Evolutionary conservation across 139 green algal species (phyloP).

Genomic region (Chlamydomonas schloesseri): DNA sequence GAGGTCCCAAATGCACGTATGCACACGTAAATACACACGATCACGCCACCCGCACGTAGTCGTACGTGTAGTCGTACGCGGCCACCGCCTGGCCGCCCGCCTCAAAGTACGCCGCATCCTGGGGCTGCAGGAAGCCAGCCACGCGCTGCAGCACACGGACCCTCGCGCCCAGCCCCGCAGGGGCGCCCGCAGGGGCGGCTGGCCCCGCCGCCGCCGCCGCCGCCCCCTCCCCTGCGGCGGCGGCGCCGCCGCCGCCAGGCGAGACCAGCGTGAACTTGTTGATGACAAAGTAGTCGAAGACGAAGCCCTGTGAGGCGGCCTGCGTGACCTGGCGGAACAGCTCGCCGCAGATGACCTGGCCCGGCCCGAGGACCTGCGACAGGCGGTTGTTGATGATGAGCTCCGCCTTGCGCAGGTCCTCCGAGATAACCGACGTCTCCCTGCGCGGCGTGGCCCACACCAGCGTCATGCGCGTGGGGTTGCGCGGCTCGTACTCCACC

Average conservation of each 20-base stretch:
- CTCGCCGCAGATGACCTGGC: slow-evolving; percentile 2
- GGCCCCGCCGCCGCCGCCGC: background rate
- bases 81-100: slow-evolving; percentile 45
- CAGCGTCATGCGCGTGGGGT: slow-evolving; percentile 48
- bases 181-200: background rate
- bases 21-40: too few species aligned
- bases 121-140: slow-evolving; percentile 54
- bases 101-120: slow-evolving; percentile 54
- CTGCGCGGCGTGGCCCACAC: slow-evolving; percentile 47
- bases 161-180: background rate
- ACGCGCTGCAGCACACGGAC: slow-evolving; percentile 43
- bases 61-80: slow-evolving; percentile 51
- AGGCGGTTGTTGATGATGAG: slow-evolving; percentile 58
- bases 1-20: too few species aligned
- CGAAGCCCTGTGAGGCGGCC: slow-evolving; percentile 42
- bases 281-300: slow-evolving; percentile 46
- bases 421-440: slow-evolving; percentile 10
- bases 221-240: background rate
- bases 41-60: slow-evolving; percentile 16
- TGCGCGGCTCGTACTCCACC: slow-evolving; percentile 50
- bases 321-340: slow-evolving; percentile 50
- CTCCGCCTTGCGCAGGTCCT: slow-evolving; percentile 57
- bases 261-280: slow-evolving; percentile 5
- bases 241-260: background rate
- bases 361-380: background rate